Evolutionary conservation across 2,329 filamentous ascomycete species (phyloP).

Genomic region (Xylaria sp.): DNA sequence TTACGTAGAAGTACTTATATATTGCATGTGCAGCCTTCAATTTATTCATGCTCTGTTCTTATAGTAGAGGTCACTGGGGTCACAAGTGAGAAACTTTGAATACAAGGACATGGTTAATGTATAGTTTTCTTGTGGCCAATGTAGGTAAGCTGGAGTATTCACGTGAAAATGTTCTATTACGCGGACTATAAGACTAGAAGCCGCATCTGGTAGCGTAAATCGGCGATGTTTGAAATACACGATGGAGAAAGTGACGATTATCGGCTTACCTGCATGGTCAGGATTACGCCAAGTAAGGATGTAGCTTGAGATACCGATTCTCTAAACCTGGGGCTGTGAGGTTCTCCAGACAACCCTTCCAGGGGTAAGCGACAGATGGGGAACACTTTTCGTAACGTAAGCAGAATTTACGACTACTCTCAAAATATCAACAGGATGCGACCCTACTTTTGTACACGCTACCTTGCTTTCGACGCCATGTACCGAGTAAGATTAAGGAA

Average conservation of each 20-base stretch:
- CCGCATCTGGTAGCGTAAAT: neutral
- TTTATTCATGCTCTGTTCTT: too few species aligned
- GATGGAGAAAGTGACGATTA: too few species aligned
- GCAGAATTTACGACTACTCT: neutral
- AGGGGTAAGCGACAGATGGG: neutral
- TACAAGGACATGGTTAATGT: too few species aligned
- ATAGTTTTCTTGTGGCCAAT: too few species aligned
- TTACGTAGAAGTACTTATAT: too few species aligned
- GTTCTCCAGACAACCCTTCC: neutral
- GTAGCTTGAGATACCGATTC: neutral
- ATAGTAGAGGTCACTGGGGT: too few species aligned
- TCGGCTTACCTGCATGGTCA: neutral
- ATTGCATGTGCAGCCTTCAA: too few species aligned
- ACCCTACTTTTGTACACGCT: neutral
- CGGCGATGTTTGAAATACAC: neutral
- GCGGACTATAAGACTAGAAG: neutral
- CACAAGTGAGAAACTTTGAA: too few species aligned
- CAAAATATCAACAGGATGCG: neutral
- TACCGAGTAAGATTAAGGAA: too few species aligned
- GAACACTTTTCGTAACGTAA: neutral
- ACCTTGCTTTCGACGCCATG: neutral
- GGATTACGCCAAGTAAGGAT: neutral
- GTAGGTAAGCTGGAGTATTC: neutral
- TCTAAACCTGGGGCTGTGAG: neutral
- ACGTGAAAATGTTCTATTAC: neutral